phyloP scores from a whole-genome alignment of 768 basidiomycete species.

The Podaxis sp. region DNA sequence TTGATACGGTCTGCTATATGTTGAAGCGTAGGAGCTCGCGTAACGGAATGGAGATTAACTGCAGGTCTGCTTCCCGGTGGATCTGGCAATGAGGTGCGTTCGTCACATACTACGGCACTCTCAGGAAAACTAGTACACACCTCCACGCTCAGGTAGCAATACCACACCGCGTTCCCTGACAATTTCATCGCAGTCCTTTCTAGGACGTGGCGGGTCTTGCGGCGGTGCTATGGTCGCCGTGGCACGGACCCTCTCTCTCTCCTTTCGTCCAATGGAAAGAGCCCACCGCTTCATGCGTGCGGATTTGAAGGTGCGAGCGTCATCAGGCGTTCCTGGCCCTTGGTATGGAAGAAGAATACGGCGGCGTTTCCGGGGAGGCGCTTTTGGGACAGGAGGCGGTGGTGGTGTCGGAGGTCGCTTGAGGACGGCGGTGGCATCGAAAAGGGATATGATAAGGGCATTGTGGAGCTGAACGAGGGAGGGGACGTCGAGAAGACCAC shows the following conservation, averaged over 20 bases:
- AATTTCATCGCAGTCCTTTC: constrained; percentile 63
- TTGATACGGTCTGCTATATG: constrained; percentile 80
- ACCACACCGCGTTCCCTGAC: constrained; percentile 66
- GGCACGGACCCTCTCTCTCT: constrained; percentile 66
- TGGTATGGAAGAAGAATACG: constrained; percentile 74
- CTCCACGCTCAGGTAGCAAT: constrained; percentile 62
- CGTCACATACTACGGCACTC: neutral
- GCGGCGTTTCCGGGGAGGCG: constrained; percentile 63
- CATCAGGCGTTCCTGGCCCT: constrained; percentile 54
- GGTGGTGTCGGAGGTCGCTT: constrained; percentile 68
- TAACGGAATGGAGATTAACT: constrained; percentile 71
- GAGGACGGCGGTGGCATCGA: constrained; percentile 71
- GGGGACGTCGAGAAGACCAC: constrained; percentile 5
- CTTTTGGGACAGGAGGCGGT: constrained; percentile 58
- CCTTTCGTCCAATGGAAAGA: constrained; percentile 66
- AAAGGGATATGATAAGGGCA: constrained; percentile 78
- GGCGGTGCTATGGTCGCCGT: constrained; percentile 42
- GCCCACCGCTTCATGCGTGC: constrained; percentile 72
- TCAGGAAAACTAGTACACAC: constrained; percentile 32
- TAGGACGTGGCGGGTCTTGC: constrained; percentile 41
- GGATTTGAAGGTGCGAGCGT: constrained; percentile 56
- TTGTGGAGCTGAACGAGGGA: constrained; percentile 74
- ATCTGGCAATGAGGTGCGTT: constrained; percentile 36
- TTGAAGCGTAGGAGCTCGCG: constrained; percentile 69
- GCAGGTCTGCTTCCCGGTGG: constrained; percentile 70